Evolutionary conservation across 805 yeast genomes (phyloP).

Genomic region (Metschnikowia arizonensis): DNA sequence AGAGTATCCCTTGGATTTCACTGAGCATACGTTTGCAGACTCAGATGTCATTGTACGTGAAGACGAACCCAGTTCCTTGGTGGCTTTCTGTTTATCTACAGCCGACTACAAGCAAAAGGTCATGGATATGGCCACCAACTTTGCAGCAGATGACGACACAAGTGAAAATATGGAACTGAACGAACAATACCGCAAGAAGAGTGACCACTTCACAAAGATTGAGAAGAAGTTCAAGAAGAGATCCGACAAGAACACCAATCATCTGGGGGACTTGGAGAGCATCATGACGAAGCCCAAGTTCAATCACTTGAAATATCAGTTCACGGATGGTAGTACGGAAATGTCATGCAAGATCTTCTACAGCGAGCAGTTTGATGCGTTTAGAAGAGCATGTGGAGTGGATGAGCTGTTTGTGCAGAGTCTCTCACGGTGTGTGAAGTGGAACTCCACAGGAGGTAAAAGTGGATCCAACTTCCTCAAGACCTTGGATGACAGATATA

Average conservation of each 20-base stretch:
- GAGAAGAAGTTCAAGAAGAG: constrained; percentile 39
- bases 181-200: constrained; percentile 31
- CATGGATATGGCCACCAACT: constrained; percentile 28
- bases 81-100: constrained; percentile 87
- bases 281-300: constrained; percentile 79
- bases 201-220: constrained; percentile 36
- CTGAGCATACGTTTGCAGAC: constrained; percentile 91
- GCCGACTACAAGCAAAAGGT: constrained; percentile 74
- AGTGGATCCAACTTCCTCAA: constrained; percentile 93
- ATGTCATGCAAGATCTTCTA: constrained; percentile 91
- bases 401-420: constrained; percentile 78
- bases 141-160: constrained; percentile 8
- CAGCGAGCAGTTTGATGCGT: constrained; percentile 95
- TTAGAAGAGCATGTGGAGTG: constrained; percentile 77
- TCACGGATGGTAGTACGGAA: constrained; percentile 76
- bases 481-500: constrained; percentile 84
- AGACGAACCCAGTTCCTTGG: constrained; percentile 92
- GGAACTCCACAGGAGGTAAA: constrained; percentile 97
- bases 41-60: constrained; percentile 91
- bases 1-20: constrained; percentile 70
- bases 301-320: constrained; percentile 87
- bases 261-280: constrained; percentile 47
- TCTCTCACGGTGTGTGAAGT: constrained; percentile 85
- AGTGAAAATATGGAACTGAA: constrained; percentile 23
- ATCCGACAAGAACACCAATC: constrained; percentile 21